Evolutionary conservation across 257 asterid species (phyloP).

Genomic region (Scutellaria minor): DNA sequence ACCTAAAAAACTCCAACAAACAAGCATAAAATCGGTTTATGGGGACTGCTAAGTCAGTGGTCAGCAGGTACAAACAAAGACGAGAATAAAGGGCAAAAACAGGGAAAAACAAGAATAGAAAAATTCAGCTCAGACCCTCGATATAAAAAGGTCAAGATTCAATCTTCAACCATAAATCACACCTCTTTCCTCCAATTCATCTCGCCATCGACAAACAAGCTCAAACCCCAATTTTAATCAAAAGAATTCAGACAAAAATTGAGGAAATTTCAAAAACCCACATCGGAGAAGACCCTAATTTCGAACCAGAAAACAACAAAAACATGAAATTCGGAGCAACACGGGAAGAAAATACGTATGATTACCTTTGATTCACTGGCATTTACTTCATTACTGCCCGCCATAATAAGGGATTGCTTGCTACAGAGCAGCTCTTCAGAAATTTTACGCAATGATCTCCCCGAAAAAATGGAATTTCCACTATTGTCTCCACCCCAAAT

Average conservation of each 20-base stretch:
- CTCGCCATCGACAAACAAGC: constrained; percentile 25
- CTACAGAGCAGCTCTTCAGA: background rate
- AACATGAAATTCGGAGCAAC: background rate
- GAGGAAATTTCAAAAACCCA: constrained; percentile 23
- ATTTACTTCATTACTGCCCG: constrained; percentile 55
- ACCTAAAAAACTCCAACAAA: constrained; percentile 41
- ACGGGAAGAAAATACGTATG: background rate
- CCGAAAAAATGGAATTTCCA: background rate
- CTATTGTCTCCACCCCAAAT: constrained; percentile 2
- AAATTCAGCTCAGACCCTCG: constrained; percentile 28
- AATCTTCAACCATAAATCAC: constrained; percentile 39
- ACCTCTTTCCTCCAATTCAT: constrained; percentile 25
- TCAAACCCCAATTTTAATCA: constrained; percentile 31
- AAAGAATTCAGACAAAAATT: constrained; percentile 1
- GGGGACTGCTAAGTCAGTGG: constrained; percentile 36
- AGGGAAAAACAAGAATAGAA: constrained; percentile 2
- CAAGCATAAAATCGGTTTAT: constrained; percentile 32
- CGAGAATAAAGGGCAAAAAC: constrained; percentile 29
- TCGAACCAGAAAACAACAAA: background rate
- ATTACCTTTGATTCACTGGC: constrained; percentile 61
- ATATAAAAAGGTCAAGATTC: constrained; percentile 41
- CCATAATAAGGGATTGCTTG: constrained; percentile 44
- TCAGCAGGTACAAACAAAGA: constrained; percentile 29
- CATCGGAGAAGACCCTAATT: constrained; percentile 38
- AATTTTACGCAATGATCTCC: constrained; percentile 28